Evolutionary conservation across 192 early-diverging fungal species (phyloP).

Genomic region (Coemansia sp.): DNA sequence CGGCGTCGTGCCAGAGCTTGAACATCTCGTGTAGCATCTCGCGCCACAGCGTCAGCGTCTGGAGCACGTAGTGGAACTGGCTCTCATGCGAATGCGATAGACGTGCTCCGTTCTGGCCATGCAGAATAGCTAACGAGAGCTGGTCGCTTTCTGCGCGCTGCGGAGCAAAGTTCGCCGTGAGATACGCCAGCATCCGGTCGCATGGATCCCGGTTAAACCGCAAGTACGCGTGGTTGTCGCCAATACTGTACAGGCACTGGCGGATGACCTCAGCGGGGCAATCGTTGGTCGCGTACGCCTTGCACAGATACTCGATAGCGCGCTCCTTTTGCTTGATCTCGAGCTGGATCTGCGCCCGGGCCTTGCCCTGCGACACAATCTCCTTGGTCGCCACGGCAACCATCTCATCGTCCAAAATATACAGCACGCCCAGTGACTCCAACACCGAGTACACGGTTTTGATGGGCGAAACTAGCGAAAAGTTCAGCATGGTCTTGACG

Average conservation of each 20-base stretch:
- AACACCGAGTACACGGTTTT: slow-evolving; percentile 86
- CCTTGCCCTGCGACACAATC: slow-evolving; percentile 67
- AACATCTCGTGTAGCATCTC: slow-evolving; percentile 98
- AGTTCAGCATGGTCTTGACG: slow-evolving; percentile 75
- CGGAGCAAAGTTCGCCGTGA: slow-evolving; percentile 72
- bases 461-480: slow-evolving; percentile 80
- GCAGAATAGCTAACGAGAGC: slow-evolving; percentile 78
- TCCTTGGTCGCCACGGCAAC: slow-evolving; percentile 67
- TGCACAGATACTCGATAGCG: slow-evolving; percentile 83
- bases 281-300: slow-evolving; percentile 67
- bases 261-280: slow-evolving; percentile 71
- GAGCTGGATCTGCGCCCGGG: slow-evolving; percentile 66
- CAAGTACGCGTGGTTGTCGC: slow-evolving; percentile 96
- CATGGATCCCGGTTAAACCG: slow-evolving; percentile 90
- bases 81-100: slow-evolving; percentile 90
- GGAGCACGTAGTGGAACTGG: slow-evolving; percentile 91
- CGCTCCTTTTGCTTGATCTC: slow-evolving; percentile 92
- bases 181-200: slow-evolving; percentile 81
- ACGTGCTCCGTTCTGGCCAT: slow-evolving; percentile 81
- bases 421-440: slow-evolving; percentile 63
- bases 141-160: slow-evolving; percentile 59
- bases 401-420: slow-evolving; percentile 77
- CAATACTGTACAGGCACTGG: slow-evolving; percentile 91
- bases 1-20: slow-evolving; percentile 89
- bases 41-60: slow-evolving; percentile 93